phyloP scores from a whole-genome alignment of 257 asterid genomes.

The Penstemon barbatus region DNA sequence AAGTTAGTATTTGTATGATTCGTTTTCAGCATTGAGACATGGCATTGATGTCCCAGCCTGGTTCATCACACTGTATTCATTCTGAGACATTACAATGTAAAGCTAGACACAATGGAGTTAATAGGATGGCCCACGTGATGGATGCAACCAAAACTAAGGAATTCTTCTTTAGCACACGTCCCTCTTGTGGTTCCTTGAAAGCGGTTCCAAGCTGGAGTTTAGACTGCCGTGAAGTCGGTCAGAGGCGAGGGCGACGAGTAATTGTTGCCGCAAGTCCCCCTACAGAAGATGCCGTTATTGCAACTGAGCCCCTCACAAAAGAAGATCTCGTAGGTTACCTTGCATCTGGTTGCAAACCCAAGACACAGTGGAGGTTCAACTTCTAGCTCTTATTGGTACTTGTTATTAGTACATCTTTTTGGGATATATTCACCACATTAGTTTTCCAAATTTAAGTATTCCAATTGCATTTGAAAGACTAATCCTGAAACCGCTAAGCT shows the following conservation, averaged over 20 bases:
- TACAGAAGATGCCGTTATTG: slow-evolving; percentile 78
- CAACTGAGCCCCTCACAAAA: slow-evolving; percentile 86
- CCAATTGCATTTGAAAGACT: background rate
- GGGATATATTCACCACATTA: background rate
- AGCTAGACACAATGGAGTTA: slow-evolving; percentile 34
- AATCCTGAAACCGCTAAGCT: background rate
- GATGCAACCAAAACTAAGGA: slow-evolving; percentile 51
- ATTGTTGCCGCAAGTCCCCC: slow-evolving; percentile 98
- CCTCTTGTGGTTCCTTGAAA: slow-evolving; percentile 45
- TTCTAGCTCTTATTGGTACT: slow-evolving; percentile 53
- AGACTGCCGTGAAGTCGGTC: slow-evolving; percentile 34
- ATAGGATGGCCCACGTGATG: slow-evolving; percentile 27
- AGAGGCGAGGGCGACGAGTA: slow-evolving; percentile 41
- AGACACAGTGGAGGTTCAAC: slow-evolving; percentile 92
- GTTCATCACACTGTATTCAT: slow-evolving; percentile 51
- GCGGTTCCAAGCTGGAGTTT: slow-evolving; percentile 32
- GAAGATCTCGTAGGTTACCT: slow-evolving; percentile 83
- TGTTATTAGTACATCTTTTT: slow-evolving; percentile 33
- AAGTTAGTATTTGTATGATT: slow-evolving; percentile 19
- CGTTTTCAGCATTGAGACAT: slow-evolving; percentile 52
- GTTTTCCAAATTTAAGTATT: slow-evolving; percentile 15
- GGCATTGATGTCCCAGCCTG: slow-evolving; percentile 74
- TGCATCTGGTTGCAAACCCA: slow-evolving; percentile 95
- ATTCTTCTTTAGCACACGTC: slow-evolving; percentile 32
- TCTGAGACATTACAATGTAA: slow-evolving; percentile 44